Base-by-base conservation (phyloP, 805 yeast species). In the Teunomyces barrocoloradensis region DNA sequence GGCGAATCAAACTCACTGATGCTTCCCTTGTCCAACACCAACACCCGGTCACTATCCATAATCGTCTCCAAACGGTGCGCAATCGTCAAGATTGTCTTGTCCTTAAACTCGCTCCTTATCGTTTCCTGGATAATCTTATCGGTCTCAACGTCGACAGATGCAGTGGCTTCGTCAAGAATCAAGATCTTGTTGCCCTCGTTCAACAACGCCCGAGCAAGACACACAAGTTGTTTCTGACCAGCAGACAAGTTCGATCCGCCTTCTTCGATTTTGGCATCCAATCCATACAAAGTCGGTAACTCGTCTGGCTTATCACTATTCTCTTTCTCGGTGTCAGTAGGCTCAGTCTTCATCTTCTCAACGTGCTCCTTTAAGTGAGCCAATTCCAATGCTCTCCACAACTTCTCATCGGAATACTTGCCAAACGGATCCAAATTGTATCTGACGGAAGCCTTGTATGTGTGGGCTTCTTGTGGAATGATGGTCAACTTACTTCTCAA, bases 121-220 rank as follows among this genome's bases (percentile, higher is more conserved):
- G 96, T 87, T 51, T 84, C 81, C 69, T 87, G 95, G 45, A 87
- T 75, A 47, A 87, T 78, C 51, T 81, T 71, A 65, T 87, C 96
- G 2, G 96, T 87, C 60, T 86, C 89, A 32, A 87, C 91, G 66
- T 87, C 96, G 43, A 87, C 94, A 5, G 92, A 89, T 3, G 96
- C 94, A 2, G 96, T 87, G 10, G 95, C 95, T 66, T 87, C 96
- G 65, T 87, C 96, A 57, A 87, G 68, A 6, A 87, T 82, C 53
- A 87, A 72, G 37, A 87, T 78, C 41, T 69, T 67, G 5, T 74
- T 68, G 50, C 81, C 80, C 6, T 82, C 72, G 50, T 81, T 82
- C 53, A 85, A 73, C 50, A 87, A 69, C 1, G 91, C 94, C 60
- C 96, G 74, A 0, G 92, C 90, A 43, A 87, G 74, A 70, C 95